Evolutionary conservation across 495 filamentous ascomycete genomes (phyloP).

Genomic region (Aspergillus baeticus): DNA sequence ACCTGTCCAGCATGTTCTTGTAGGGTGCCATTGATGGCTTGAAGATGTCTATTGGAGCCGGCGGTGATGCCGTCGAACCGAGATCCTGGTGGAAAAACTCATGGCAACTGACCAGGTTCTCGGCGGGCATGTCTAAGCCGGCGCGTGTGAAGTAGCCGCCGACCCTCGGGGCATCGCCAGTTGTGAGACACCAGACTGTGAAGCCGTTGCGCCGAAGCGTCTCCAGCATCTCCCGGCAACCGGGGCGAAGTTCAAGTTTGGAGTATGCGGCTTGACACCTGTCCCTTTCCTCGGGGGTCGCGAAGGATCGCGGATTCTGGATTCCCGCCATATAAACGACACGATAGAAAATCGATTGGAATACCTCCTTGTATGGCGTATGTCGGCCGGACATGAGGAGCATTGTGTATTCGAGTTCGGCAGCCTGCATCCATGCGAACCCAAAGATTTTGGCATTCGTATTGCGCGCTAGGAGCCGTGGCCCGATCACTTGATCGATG

Average conservation of each 20-base stretch:
- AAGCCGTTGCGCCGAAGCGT: constrained; percentile 34
- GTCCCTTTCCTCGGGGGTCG: constrained; percentile 34
- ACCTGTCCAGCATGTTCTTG: constrained; percentile 18
- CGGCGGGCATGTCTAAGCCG: constrained; percentile 36
- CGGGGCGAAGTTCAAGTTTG: constrained; percentile 28
- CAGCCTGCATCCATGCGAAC: constrained; percentile 41
- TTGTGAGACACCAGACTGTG: constrained; percentile 43
- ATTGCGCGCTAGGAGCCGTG: constrained; percentile 25
- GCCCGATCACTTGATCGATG: constrained; percentile 30
- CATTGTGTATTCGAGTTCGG: constrained; percentile 41
- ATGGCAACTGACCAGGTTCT: constrained; percentile 44
- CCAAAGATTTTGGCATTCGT: constrained; percentile 36
- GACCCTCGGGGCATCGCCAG: constrained; percentile 36
- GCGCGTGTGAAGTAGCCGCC: constrained; percentile 36
- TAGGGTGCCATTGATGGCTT: constrained; percentile 37
- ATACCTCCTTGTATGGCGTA: constrained; percentile 30
- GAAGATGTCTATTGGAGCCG: constrained; percentile 23
- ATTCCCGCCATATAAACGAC: constrained; percentile 37
- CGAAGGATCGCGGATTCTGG: constrained; percentile 30
- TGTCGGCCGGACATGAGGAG: constrained; percentile 39
- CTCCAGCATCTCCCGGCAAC: constrained; percentile 27
- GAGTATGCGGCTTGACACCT: constrained; percentile 26
- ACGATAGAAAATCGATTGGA: constrained; percentile 40
- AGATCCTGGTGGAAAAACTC: too few species aligned
- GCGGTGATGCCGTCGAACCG: too few species aligned